Conservation (phyloP, 306 rosid genomes). For the Acmispon strigosus region DNA sequence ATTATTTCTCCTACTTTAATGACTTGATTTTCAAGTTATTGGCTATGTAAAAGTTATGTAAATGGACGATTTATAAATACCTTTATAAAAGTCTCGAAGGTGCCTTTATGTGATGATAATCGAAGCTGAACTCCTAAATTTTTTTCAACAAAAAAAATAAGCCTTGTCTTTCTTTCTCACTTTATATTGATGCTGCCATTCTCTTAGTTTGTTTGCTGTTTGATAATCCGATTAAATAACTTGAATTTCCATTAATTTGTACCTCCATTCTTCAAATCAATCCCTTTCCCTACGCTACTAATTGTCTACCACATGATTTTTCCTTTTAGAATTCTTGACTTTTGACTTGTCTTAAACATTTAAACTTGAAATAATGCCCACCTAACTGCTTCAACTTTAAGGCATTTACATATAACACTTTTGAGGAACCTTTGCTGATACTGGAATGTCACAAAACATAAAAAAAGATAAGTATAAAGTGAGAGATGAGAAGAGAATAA, state of each 20-base stretch:
- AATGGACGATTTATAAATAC: too few relatives aligned
- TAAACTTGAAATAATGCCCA: constrained; percentile 15
- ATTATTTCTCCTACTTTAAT: neutral
- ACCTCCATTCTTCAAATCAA: neutral
- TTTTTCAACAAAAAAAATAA: too few relatives aligned
- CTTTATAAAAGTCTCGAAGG: too few relatives aligned
- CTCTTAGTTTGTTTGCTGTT: constrained; percentile 3
- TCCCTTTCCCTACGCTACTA: constrained; percentile 19
- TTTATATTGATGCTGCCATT: too few relatives aligned
- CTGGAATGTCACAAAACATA: constrained; percentile 4
- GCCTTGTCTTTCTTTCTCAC: neutral
- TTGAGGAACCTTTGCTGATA: neutral
- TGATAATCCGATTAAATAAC: neutral
- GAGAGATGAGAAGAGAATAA: too few relatives aligned
- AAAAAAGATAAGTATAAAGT: too few relatives aligned
- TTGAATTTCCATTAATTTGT: neutral
- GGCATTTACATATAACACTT: neutral
- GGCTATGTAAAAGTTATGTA: too few relatives aligned
- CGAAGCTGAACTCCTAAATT: too few relatives aligned
- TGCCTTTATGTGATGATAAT: too few relatives aligned
- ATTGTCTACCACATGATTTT: constrained; percentile 1
- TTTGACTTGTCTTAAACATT: constrained; percentile 15
- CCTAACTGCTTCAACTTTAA: constrained; percentile 21
- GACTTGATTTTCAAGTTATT: too few relatives aligned
- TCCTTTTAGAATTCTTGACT: constrained; percentile 14